Percentiles rank a stretch among this genome's conserved stretches.
Conservation (phyloP, 345 rosid genomes). For the Pistacia integerrima region DNA sequence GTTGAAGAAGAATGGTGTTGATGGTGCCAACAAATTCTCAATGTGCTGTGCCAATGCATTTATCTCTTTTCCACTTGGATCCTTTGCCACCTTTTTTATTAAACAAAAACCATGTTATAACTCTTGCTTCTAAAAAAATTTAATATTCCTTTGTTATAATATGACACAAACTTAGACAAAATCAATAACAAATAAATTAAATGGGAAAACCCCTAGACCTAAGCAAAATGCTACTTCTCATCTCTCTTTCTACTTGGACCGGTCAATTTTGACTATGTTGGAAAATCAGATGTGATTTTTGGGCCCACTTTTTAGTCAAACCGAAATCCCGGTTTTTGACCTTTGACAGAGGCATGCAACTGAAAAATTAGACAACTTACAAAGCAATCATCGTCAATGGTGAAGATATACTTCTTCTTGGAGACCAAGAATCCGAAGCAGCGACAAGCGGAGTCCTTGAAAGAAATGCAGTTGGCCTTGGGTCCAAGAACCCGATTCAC, state of each 20-base stretch:
- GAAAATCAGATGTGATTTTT: not conserved
- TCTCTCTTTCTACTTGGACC: not conserved
- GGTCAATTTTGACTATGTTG: no score
- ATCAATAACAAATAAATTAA: not conserved
- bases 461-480: constrained; percentile 39
- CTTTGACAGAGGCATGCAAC: not conserved
- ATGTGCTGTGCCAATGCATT: constrained; percentile 41
- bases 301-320: not conserved
- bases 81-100: constrained; percentile 32
- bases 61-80: constrained; percentile 36
- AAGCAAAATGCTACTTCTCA: not conserved
- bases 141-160: not conserved
- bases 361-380: constrained; percentile 25
- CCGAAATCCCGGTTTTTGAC: not conserved
- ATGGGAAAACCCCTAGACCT: not conserved
- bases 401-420: constrained; percentile 61
- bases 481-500: constrained; percentile 34
- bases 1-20: constrained; percentile 40
- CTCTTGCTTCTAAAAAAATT: no score
- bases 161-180: not conserved
- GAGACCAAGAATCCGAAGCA: constrained; percentile 69
- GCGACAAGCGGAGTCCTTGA: constrained; percentile 50
- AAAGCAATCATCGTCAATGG: constrained; percentile 71
- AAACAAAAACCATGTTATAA: no score
- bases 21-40: constrained; percentile 34